Base-by-base conservation (phyloP, 2,329 filamentous ascomycete species). In the Penicillium sp. region DNA sequence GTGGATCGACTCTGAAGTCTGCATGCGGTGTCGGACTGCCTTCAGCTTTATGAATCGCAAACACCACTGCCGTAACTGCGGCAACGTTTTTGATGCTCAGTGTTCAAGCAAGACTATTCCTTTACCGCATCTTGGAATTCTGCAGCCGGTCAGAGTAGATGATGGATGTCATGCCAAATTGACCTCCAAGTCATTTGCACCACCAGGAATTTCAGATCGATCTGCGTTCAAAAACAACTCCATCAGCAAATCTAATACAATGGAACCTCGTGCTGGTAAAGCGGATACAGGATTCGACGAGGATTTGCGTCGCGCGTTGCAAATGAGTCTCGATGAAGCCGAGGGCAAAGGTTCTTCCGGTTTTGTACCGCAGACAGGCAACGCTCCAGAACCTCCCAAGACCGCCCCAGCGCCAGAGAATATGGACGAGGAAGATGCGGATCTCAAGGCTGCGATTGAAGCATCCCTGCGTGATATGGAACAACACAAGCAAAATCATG, bases 31-130 rank as follows among this genome's bases (percentile, higher is more conserved):
- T 73, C 87, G 94, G 64, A 97, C 93, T 12, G 78, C 91, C 17
- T 99, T 99, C 68, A 97, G 91, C 45, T 97, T 99, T 70, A 99
- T 93, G 53, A 99, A 99, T 73, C 88, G 94, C 68, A 99, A 97
- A 72, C 94, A 99, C 71, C 94, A 99, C 73, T 99, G 94, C 69
- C 87, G 94, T 62, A 99, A 99, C 73, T 99, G 94, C 69, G 94
- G 94, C 49, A 96, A 94, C 74, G 94, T 96, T 67, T 99, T 99
- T 72, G 95, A 96, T 70, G 91, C 93, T 61, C 88, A 94, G 67
- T 99, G 94, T 71, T 97, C 93, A 14, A 88, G 85, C 78, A 97
- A 97, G 77, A 86, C 83, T 22, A 82, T 96, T 38, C 88, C 94
- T 5, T 79, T 99, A 16, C 93, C 94, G 14, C 94, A 97, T 71